Base-by-base conservation (phyloP, 148 eudicot genomes). In the Drosera capensis region DNA sequence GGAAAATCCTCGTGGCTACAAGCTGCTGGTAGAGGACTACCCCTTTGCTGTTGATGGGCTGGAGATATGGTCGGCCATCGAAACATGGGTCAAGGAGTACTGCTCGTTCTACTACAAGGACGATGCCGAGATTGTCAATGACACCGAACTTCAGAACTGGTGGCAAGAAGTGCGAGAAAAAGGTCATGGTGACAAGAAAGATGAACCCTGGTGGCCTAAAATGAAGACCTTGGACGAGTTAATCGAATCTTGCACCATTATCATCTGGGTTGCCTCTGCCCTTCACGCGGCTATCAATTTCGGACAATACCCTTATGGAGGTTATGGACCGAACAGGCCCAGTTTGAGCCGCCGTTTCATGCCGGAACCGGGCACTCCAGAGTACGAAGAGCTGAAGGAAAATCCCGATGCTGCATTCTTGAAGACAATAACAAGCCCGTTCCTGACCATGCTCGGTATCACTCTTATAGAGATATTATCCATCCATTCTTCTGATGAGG, bases 211-310 rank as follows among this genome's bases (percentile, higher is more conserved):
- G 68, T 64, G 68, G 68, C 68, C 68, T 14, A 18, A 45, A 22
- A 62, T 76, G 7, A 25, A 60, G 5, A 71, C 69, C 8, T 46
- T 54, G 13, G 40, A 62, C 1, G 75, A 69, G 6, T 56, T 73
- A 1, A 39, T 28, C 1, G 15, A 36, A 9, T 62, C 68, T 21
- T 46, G 68, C 9, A 62, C 74, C 18, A 72, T 57, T 40, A 13
- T 72, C 7, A 65, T 76, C 46, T 71, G 82, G 82, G 22, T 51
- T 0, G 67, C 56, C 1, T 71, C 82, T 0, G 78, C 64, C 3
- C 78, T 71, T 8, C 82, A 76, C 26, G 78, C 82, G 9, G 78
- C 74, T 7, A 19, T 71, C 1, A 65, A 76, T 49, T 76, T 76
- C 37, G 78, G 78, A 7, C 83, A 77, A 36, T 71, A 75, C 44